Conservation (phyloP, 2,329 filamentous ascomycete species). For the Fusarium tupiense region DNA sequence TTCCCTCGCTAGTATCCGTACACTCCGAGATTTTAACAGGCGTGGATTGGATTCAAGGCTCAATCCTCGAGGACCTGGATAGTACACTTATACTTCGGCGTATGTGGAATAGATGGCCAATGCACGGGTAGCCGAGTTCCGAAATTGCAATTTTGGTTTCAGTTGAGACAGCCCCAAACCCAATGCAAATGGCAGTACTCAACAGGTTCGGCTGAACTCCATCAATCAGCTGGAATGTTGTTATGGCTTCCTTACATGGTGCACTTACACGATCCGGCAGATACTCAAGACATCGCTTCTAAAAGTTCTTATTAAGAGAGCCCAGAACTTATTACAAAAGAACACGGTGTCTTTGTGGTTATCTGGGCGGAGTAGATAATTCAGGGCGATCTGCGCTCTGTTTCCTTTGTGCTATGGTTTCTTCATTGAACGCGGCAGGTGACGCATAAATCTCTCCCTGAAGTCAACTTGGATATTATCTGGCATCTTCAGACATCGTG, state of each 20-base stretch:
- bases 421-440: not conserved
- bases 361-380: fast-evolving
- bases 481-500: fast-evolving
- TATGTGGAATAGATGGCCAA: fast-evolving
- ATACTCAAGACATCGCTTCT: not conserved
- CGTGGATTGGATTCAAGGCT: not conserved
- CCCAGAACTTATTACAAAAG: fast-evolving
- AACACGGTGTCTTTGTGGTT: not conserved
- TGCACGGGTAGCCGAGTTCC: not conserved
- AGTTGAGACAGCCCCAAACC: not conserved
- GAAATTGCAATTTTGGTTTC: not conserved
- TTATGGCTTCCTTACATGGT: fast-evolving
- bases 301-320: fast-evolving
- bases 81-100: fast-evolving
- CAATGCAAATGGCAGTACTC: fast-evolving
- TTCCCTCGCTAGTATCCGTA: not conserved
- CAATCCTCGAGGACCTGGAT: not conserved
- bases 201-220: fast-evolving
- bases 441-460: fast-evolving
- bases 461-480: not conserved
- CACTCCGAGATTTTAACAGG: not conserved
- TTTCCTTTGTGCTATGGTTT: fast-evolving
- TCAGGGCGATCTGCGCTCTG: not conserved
- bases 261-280: not conserved
- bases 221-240: not conserved